A percentile compares a stretch with the other conserved stretches of the same genome.
Conservation (phyloP, 2,329 filamentous ascomycete genomes). For the Fusarium anguioides region DNA sequence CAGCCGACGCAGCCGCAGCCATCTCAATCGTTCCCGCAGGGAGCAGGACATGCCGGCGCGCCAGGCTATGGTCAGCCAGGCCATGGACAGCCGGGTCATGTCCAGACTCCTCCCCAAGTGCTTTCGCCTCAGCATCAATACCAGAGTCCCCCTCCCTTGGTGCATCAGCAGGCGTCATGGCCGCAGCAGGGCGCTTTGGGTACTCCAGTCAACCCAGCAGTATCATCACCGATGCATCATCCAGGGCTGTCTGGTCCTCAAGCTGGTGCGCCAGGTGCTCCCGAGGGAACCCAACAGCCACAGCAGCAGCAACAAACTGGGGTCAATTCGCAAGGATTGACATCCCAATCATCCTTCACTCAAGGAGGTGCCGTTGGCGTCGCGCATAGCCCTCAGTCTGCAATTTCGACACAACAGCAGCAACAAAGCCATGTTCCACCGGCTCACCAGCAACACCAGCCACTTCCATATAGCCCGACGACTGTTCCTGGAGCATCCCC, state of each 20-base stretch:
- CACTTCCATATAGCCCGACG: background rate
- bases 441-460: background rate
- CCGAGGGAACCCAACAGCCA: background rate
- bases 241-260: background rate
- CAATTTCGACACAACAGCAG: background rate
- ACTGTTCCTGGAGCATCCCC: accelerated
- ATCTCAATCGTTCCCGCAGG: background rate
- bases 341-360: background rate
- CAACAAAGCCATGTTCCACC: background rate
- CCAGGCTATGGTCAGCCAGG: no score
- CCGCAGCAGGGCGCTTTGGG: background rate
- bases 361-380: accelerated
- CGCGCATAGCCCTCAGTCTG: background rate
- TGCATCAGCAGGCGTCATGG: background rate
- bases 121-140: background rate
- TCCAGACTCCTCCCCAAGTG: background rate
- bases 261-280: background rate
- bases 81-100: no score
- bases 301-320: background rate
- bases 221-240: background rate
- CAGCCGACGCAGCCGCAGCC: background rate
- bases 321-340: background rate
- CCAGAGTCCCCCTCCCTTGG: background rate
- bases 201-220: background rate
- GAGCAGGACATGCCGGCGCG: background rate